Evolutionary conservation across 2,329 filamentous ascomycete genomes (phyloP).

Genomic region (Ambrosiella xylebori): DNA sequence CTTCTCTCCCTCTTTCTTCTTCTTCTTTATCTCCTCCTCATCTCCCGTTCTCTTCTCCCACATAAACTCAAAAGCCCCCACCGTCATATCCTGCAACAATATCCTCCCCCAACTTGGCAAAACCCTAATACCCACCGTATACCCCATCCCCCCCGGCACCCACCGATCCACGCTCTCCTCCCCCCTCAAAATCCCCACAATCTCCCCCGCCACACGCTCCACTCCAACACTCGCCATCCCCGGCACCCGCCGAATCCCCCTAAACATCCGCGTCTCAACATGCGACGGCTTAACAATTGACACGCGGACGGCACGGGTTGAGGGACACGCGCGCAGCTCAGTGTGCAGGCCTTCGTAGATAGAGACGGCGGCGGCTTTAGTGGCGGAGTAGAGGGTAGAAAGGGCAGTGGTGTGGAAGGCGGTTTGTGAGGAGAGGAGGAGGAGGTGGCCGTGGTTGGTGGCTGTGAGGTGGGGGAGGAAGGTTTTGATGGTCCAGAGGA

Average conservation of each 20-base stretch:
- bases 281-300: slow-evolving; percentile 20
- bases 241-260: slow-evolving; percentile 11
- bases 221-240: slow-evolving; percentile 9
- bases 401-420: slow-evolving; percentile 34
- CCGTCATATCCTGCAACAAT: slow-evolving; percentile 9
- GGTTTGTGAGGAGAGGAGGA: slow-evolving; percentile 38
- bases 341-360: slow-evolving; percentile 41
- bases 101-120: slow-evolving; percentile 2
- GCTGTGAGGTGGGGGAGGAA: slow-evolving; percentile 38
- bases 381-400: slow-evolving; percentile 41
- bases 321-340: slow-evolving; percentile 34
- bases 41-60: not conserved
- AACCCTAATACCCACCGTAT: slow-evolving; percentile 1
- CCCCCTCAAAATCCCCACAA: slow-evolving; percentile 5
- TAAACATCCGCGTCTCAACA: slow-evolving; percentile 29
- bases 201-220: not conserved
- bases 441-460: slow-evolving; percentile 41
- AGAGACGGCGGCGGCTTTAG: slow-evolving; percentile 38
- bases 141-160: not conserved
- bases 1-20: not conserved
- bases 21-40: not conserved
- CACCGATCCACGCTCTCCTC: slow-evolving; percentile 12
- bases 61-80: not conserved
- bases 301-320: slow-evolving; percentile 33
- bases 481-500: slow-evolving; percentile 38